Base-by-base conservation (phyloP, 2,329 filamentous ascomycete genomes). In the Biscogniauxia mediterranea region DNA sequence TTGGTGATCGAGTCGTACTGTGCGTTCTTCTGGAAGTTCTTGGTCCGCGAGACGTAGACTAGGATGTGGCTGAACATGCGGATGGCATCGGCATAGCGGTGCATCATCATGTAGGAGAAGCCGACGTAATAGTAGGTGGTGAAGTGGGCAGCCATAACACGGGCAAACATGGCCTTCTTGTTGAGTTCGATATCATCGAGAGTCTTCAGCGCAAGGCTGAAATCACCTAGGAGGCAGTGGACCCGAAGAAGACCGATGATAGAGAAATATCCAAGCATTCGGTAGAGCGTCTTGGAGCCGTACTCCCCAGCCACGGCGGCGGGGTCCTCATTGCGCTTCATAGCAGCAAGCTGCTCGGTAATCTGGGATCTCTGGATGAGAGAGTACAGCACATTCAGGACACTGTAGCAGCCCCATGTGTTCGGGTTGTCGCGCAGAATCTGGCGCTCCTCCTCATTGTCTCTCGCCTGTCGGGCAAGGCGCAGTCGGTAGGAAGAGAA, bases 81-180 rank as follows among this genome's bases (percentile, higher is more conserved):
- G 82, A 99, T 97, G 78, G 95, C 95, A 80, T 99, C 95, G 79
- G 93, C 92, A 78, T 99, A 99, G 76, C 95, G 92, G 82, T 95
- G 93, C 92, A 98, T 96, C 95, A 99, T 99, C 94, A 99, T 98
- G 89, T 99, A 99, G 70, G 92, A 96, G 88, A 99, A 99, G 70
- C 95, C 95, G 66, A 99, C 94, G 78, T 98, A 98, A 88, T 99
- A 99, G 87, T 98, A 99, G 68, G 95, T 99, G 70, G 94, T 97
- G 83, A 98, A 98, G 84, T 99, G 95, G 61, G 95, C 95, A 58
- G 95, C 94, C 95, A 99, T 98, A 77, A 99, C 95, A 69, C 95
- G 92, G 66, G 95, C 94, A 77, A 99, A 99, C 92, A 98, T 98
- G 79, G 95, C 93, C 85, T 98, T 98, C 86, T 99, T 99, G 85